Evolutionary conservation across 371 early-diverging fungal species (phyloP).

Genomic region (Fennellomyces sp.): DNA sequence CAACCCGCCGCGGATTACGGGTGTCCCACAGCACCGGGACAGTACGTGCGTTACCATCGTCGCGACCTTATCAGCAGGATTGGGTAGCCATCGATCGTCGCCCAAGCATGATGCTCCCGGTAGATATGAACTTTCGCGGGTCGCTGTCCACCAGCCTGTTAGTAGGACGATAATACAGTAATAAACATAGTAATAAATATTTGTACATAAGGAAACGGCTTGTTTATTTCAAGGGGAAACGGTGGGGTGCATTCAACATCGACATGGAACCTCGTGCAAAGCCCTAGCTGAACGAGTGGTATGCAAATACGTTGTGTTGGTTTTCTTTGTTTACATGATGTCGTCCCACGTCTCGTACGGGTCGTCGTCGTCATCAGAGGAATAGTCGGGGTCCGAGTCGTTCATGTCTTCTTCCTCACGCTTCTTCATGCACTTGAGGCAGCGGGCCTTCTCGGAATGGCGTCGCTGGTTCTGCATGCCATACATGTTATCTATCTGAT

Average conservation of each 20-base stretch:
- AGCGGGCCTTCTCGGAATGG: slow-evolving; percentile 52
- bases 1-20: background rate
- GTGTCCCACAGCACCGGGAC: background rate
- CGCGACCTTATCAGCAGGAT: background rate
- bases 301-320: background rate
- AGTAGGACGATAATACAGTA: slow-evolving; percentile 6
- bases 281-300: too few species aligned
- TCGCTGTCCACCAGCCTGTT: slow-evolving; percentile 8
- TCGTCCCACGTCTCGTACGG: slow-evolving; percentile 31
- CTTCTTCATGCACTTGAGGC: slow-evolving; percentile 51
- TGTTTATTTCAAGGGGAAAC: too few species aligned
- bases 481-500: background rate
- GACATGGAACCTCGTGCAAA: too few species aligned
- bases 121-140: slow-evolving; percentile 22
- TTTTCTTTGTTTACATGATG: slow-evolving; percentile 5
- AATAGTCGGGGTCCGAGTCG: slow-evolving; percentile 37
- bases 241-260: too few species aligned
- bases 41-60: background rate
- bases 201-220: too few species aligned
- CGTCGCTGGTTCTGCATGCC: slow-evolving; percentile 41
- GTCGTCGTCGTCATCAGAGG: slow-evolving; percentile 27
- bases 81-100: background rate
- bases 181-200: background rate
- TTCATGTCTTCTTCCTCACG: slow-evolving; percentile 51
- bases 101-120: background rate